Evolutionary conservation across 495 filamentous ascomycete species (phyloP), one percentile per base, ranked within the genome.

Genomic region (Jackrogersella minutella): DNA sequence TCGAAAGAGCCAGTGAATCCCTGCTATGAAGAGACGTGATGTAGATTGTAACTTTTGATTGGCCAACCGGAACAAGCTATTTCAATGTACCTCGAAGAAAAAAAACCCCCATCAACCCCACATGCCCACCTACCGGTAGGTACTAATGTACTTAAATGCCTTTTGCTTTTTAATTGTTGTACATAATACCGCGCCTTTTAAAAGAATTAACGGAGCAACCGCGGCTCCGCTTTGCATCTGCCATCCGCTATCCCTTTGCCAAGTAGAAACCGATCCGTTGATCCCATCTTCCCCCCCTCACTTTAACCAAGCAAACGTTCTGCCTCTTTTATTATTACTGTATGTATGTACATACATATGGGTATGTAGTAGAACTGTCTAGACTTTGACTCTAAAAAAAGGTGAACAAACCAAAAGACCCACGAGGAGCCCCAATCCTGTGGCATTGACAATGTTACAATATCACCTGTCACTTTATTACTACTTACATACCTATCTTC

Each of bases 21-120:
- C 53, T 57, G 50, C 57, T 39, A 41, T 52, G 61, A 61, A 36
- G 61, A 64, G 66, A 62, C 66, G 66, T 69, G 66, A 61, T 69
- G 56, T 62, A 56, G 57, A 58, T 69, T 28, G 14, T 13, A 34
- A 30, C 3, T 3, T 58, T 7, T 69, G 44, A 69, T 69, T 65
- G 66, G 66, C 22, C 21, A 50, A 21, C 13, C 49, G 54, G 62
- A 26, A 44, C 13, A 22, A 11, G 30, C 41, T 54, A 54, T n/a
- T n/a, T n/a, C n/a, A n/a, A n/a, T n/a, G n/a, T n/a, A n/a, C n/a
- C n/a, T n/a, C 21, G 30, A 62, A 14, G 44, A 52, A n/a, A n/a
- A n/a, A n/a, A n/a, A n/a, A n/a, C n/a, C n/a, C n/a, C n/a, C n/a
- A n/a, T n/a, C n/a, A n/a, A n/a, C n/a, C n/a, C n/a, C n/a, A n/a